Evolutionary conservation across 257 asterid genomes (phyloP), one percentile per base, ranked within the genome.

Genomic region (Schizonepeta tenuifolia): DNA sequence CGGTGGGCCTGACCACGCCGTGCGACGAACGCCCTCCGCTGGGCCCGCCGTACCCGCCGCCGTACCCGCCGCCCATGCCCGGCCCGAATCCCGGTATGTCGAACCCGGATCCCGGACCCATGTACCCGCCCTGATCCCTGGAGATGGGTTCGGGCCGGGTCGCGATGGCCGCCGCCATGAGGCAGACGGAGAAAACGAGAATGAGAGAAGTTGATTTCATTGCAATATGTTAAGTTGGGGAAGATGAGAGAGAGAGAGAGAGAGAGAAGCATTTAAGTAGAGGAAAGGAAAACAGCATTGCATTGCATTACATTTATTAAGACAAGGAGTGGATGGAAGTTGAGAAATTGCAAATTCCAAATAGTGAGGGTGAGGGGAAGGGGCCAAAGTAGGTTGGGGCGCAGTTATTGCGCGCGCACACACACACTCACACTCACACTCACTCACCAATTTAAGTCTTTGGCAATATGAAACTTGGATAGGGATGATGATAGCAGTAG

Each of bases 11-110:
- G 22, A 84, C 9, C 0, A 75, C 22, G 22, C 98, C 96, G 10
- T 82, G 78, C 71, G 70, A 79, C 0, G 86, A 81, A 21, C 36
- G 76, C 8, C 96, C 96, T 33, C 97, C 97, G 3, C n/a, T 54
- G 6, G 97, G 90, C 20, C 96, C 90, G 0, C 97, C 97, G 71
- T 20, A 87, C 24, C 98, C 67, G 47, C 67, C 70, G 1, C 98
- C 65, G 60, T 67, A 65, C 22, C 70, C 70, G 17, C 97, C 96
- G 65, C 89, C 94, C 0, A 95, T 81, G 41, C 87, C 88, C 1
- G 90, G 88, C 7, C 87, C 92, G n/a, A 85, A 74, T 46, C 93
- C 96, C 7, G 98, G 97, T 62, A 91, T 86, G 81, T 75, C 66
- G 78, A 85, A 88, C 46, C 91, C 90, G 4, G 75, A 67, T 3